These are phyloP conservation scores for Barnettozyma siamensis DNA, from an alignment of 805 yeast species.

Conservation along the genomic window DNA sequence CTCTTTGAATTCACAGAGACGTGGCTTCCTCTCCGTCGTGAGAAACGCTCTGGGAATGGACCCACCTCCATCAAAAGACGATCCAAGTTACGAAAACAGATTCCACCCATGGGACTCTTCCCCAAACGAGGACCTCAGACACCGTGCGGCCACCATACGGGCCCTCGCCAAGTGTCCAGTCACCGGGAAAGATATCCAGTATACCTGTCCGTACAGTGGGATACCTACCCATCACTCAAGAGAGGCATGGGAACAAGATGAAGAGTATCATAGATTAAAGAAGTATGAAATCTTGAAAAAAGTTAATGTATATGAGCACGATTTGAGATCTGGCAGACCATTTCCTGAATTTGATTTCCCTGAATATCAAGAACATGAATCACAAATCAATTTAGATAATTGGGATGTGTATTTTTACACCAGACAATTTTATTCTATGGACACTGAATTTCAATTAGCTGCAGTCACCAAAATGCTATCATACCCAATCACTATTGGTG, in stretches of 20 bases:
- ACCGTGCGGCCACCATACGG: conserved; percentile 86
- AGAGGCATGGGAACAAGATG: conserved; percentile 85
- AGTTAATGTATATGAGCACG: conserved; percentile 92
- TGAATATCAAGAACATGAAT: conserved; percentile 66
- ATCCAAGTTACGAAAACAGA: conserved; percentile 66
- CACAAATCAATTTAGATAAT: conserved; percentile 64
- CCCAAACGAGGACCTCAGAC: conserved; percentile 80
- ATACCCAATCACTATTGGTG: conserved; percentile 86
- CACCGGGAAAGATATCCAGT: conserved; percentile 71
- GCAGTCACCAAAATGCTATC: conserved; percentile 92
- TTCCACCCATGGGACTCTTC: conserved; percentile 91
- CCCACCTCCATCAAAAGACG: conserved; percentile 57
- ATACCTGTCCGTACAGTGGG: conserved; percentile 89
- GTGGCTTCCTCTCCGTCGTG: conserved; percentile 33
- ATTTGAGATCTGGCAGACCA: conserved; percentile 85
- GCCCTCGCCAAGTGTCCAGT: conserved; percentile 89
- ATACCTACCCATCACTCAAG: conserved; percentile 92
- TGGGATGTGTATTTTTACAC: conserved; percentile 96
- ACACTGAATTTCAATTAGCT: conserved; percentile 92
- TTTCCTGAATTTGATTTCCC: conserved; percentile 97
- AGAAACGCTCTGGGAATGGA: conserved; percentile 51
- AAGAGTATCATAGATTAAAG: conserved; percentile 59
- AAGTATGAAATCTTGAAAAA: conserved; percentile 71
- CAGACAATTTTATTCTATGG: conserved; percentile 91
- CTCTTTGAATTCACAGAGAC: conserved; percentile 5